phyloP scores from a whole-genome alignment of 768 basidiomycete genomes.

The Paxillus rubicundulus region DNA sequence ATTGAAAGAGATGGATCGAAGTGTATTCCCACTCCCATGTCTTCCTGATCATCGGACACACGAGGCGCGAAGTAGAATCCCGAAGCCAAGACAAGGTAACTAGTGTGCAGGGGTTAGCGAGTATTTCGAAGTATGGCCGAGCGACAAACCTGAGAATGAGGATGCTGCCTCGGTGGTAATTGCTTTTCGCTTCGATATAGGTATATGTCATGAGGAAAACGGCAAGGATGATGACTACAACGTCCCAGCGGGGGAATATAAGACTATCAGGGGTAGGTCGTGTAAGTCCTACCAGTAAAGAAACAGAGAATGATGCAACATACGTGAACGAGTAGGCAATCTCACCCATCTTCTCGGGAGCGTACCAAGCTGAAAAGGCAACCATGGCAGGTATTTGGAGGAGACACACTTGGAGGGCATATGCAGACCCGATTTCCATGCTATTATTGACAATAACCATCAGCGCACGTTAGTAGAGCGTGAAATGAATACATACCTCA shows the following conservation, averaged over 20 bases:
- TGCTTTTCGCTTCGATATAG: constrained; percentile 98
- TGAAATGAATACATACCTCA: constrained; percentile 59
- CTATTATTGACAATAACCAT: constrained; percentile 39
- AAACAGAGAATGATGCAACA: constrained; percentile 30
- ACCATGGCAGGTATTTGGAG: constrained; percentile 99
- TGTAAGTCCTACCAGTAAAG: neutral
- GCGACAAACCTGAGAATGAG: constrained; percentile 77
- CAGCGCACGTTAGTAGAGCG: neutral
- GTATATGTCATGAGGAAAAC: constrained; percentile 99
- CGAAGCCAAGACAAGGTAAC: constrained; percentile 86
- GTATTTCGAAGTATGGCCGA: neutral
- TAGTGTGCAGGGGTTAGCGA: constrained; percentile 29
- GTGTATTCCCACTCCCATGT: constrained; percentile 3
- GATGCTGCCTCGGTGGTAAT: constrained; percentile 96
- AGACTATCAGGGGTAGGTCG: constrained; percentile 49
- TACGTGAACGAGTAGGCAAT: constrained; percentile 92
- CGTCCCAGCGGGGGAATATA: constrained; percentile 98
- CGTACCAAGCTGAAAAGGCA: constrained; percentile 95
- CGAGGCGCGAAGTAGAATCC: constrained; percentile 91
- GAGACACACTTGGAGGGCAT: constrained; percentile 96
- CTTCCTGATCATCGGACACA: constrained; percentile 20
- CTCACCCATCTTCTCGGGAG: constrained; percentile 81
- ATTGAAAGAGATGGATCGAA: constrained; percentile 4
- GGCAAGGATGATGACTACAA: constrained; percentile 88
- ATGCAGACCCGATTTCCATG: constrained; percentile 99